Percentiles rank a stretch among this genome's conserved stretches.
Conservation (phyloP, 1,139 yeast genomes). For the Blastobotrys arbuscula region DNA sequence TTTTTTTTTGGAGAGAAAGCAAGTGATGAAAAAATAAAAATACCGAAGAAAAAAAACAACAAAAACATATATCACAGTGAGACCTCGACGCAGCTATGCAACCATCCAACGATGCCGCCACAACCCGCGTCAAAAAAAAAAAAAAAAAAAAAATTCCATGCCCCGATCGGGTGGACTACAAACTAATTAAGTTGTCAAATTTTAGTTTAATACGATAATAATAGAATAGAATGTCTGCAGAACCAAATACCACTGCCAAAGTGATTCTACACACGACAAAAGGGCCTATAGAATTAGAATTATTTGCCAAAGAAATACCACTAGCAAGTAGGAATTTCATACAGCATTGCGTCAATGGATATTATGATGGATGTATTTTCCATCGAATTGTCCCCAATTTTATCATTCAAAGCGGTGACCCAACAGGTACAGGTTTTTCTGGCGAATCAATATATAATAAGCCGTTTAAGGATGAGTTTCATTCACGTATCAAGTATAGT, state of each 20-base stretch:
- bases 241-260: conserved; percentile 59
- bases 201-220: too few species aligned
- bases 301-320: conserved; percentile 73
- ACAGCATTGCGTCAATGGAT: conserved; percentile 42
- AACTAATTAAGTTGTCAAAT: too few species aligned
- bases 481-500: conserved; percentile 49
- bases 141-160: neutral
- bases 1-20: too few species aligned
- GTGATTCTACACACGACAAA: conserved; percentile 52
- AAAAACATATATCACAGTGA: too few species aligned
- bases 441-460: conserved; percentile 31
- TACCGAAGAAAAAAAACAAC: too few species aligned
- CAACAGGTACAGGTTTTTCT: conserved; percentile 34
- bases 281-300: conserved; percentile 55
- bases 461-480: conserved; percentile 43
- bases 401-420: conserved; percentile 40
- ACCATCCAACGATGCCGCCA: too few species aligned
- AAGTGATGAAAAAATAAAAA: too few species aligned
- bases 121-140: neutral
- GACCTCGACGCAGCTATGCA: too few species aligned
- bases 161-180: too few species aligned
- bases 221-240: conserved; percentile 32
- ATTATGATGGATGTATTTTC: conserved; percentile 42
- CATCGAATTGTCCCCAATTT: conserved; percentile 39
- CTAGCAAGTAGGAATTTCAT: conserved; percentile 45